Conservation (phyloP, 768 basidiomycete species). For the Infundibulicybe gibba region DNA sequence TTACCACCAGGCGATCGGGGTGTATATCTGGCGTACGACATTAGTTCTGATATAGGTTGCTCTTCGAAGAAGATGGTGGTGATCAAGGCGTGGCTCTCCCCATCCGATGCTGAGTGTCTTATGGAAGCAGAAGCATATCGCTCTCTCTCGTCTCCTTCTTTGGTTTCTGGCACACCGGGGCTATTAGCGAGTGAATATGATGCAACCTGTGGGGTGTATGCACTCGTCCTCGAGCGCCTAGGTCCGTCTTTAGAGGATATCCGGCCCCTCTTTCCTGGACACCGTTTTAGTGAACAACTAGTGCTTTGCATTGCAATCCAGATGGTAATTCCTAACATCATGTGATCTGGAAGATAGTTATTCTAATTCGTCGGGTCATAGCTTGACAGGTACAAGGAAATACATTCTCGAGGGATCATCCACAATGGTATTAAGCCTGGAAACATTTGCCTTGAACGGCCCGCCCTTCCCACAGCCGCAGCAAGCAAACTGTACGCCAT, state of each 20-base stretch:
- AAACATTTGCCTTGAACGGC: slow-evolving; percentile 23
- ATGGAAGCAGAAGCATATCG: slow-evolving; percentile 19
- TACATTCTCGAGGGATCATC: slow-evolving; percentile 21
- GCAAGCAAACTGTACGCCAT: slow-evolving; percentile 13
- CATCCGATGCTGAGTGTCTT: slow-evolving; percentile 20
- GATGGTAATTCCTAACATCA: slow-evolving; percentile 12
- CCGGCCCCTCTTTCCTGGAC: slow-evolving; percentile 7
- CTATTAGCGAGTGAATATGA: slow-evolving; percentile 12
- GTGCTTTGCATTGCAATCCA: slow-evolving; percentile 23
- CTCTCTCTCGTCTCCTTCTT: slow-evolving; percentile 3
- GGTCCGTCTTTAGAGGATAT: slow-evolving; percentile 24
- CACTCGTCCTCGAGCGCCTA: slow-evolving; percentile 21
- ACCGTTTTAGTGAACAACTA: slow-evolving; percentile 15
- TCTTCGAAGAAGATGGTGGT: slow-evolving; percentile 14
- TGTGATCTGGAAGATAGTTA: background rate
- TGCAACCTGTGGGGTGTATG: slow-evolving; percentile 13
- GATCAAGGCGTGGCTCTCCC: slow-evolving; percentile 22
- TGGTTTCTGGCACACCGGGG: slow-evolving; percentile 13
- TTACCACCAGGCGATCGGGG: slow-evolving; percentile 22
- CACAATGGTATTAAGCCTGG: slow-evolving; percentile 28
- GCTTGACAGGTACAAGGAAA: slow-evolving; percentile 20
- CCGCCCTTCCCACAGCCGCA: background rate
- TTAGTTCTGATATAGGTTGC: slow-evolving; percentile 18
- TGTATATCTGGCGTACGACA: slow-evolving; percentile 25
- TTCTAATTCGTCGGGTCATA: slow-evolving; percentile 2